phyloP scores from a whole-genome alignment of 768 basidiomycete species.

The Myochromella boudieri region DNA sequence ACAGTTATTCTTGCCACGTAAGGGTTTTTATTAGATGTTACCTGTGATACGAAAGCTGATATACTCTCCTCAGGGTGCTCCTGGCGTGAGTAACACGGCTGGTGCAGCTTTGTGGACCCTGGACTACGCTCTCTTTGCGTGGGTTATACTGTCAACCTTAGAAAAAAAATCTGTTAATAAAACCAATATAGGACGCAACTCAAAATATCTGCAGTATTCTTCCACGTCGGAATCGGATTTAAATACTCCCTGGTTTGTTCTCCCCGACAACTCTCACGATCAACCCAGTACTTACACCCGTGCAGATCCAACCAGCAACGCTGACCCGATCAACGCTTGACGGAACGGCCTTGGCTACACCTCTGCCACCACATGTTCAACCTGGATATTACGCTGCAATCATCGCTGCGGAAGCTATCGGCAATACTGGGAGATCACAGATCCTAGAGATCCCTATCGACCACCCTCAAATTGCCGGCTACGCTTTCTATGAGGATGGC shows the following conservation, averaged over 20 bases:
- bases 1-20: conserved; percentile 49
- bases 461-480: conserved; percentile 52
- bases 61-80: conserved; percentile 34
- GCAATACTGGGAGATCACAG: conserved; percentile 36
- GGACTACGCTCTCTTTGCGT: conserved; percentile 64
- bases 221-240: conserved; percentile 70
- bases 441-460: conserved; percentile 48
- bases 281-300: background rate
- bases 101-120: conserved; percentile 69
- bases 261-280: background rate
- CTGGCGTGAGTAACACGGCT: conserved; percentile 66
- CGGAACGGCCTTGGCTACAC: conserved; percentile 46
- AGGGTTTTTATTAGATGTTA: conserved; percentile 1
- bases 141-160: conserved; percentile 11
- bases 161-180: background rate
- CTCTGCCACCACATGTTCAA: conserved; percentile 60
- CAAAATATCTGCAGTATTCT: conserved; percentile 55
- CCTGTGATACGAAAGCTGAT: background rate
- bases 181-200: conserved; percentile 25
- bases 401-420: conserved; percentile 58
- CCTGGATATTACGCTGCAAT: conserved; percentile 67
- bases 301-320: conserved; percentile 62
- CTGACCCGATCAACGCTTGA: conserved; percentile 59
- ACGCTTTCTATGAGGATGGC: conserved; percentile 56
- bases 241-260: conserved; percentile 63